These are phyloP conservation scores for Neurospora sp. DNA, from an alignment of 495 filamentous ascomycete genomes.

Conservation along the genomic window DNA sequence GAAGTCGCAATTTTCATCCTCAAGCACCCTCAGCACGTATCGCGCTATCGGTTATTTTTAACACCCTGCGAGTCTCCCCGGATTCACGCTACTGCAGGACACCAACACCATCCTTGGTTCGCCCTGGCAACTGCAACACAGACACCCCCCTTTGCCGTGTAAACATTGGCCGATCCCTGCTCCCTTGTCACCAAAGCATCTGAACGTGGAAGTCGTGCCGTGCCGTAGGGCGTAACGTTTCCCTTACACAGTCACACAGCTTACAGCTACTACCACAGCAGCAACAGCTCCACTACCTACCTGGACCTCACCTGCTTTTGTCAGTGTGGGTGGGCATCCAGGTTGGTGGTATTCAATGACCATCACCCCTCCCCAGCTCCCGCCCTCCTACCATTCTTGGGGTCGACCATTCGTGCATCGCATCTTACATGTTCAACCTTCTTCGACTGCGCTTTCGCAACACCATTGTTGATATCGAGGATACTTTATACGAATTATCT, in stretches of 20 bases:
- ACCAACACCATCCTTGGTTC: constrained; percentile 1
- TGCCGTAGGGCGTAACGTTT: not conserved
- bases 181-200: not conserved
- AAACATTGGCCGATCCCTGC: constrained; percentile 11
- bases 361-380: not conserved
- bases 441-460: constrained; percentile 25
- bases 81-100: constrained; percentile 3
- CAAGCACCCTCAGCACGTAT: not conserved
- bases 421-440: constrained; percentile 27
- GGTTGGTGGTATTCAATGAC: not conserved
- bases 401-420: not conserved
- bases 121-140: constrained; percentile 18
- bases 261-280: not conserved
- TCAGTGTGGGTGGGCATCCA: not conserved
- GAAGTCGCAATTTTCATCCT: not conserved
- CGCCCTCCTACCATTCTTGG: too few relatives aligned
- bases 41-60: not conserved
- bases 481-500: constrained; percentile 36
- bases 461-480: constrained; percentile 30
- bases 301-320: not conserved
- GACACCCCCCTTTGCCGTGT: constrained; percentile 3
- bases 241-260: not conserved
- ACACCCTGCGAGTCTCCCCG: not conserved
- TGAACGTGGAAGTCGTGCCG: not conserved
- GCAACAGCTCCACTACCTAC: not conserved